Conservation (phyloP, 495 filamentous ascomycete species). For the Xylaria flabelliformis region DNA sequence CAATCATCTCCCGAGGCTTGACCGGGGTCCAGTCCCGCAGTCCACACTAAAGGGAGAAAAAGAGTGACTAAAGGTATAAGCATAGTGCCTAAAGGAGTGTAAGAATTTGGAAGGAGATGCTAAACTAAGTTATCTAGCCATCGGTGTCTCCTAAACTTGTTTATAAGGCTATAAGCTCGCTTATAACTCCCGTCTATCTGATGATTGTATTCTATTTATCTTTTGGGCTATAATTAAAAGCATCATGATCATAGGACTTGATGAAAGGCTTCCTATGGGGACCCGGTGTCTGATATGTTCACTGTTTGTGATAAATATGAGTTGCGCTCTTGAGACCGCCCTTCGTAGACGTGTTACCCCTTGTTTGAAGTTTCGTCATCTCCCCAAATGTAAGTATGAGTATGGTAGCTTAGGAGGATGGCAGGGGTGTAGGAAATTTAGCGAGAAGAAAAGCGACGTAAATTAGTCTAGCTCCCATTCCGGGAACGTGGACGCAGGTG, state of each 20-base stretch:
- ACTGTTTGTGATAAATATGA: neutral
- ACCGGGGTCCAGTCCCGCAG: neutral
- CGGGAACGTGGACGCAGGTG: neutral
- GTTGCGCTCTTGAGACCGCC: neutral
- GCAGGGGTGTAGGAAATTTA: neutral
- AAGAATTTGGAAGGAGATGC: neutral
- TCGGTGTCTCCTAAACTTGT: neutral
- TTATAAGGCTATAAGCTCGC: neutral
- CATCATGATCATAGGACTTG: slow-evolving; percentile 3
- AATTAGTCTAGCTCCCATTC: neutral
- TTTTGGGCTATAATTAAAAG: neutral
- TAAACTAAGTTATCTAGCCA: neutral
- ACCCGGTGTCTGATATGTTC: neutral
- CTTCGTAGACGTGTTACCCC: neutral
- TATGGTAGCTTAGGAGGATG: neutral
- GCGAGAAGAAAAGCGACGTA: neutral
- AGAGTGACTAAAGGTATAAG: neutral
- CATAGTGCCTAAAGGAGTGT: slow-evolving; percentile 4
- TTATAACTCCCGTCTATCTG: neutral
- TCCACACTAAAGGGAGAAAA: slow-evolving; percentile 5
- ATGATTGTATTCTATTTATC: neutral
- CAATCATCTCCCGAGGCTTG: slow-evolving; percentile 4
- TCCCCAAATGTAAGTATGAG: neutral
- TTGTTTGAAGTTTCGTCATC: slow-evolving; percentile 1
- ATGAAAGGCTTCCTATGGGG: neutral